phyloP scores from a whole-genome alignment of 2,329 filamentous ascomycete species.

The Orbilia brochopaga region DNA sequence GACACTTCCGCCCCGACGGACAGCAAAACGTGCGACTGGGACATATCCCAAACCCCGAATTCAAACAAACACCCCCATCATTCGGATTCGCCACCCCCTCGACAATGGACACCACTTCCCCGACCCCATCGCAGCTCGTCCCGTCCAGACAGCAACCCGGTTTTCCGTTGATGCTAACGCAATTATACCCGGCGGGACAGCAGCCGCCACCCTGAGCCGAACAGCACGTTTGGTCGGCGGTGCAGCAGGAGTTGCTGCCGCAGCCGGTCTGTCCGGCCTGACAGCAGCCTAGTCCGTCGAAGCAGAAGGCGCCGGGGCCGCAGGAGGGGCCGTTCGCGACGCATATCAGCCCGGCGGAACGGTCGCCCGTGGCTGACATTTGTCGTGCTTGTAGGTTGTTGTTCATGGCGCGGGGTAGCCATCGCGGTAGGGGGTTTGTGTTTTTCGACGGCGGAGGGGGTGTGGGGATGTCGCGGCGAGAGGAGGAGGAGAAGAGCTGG shows the following conservation, averaged over 20 bases:
- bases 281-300: constrained; percentile 42
- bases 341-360: constrained; percentile 32
- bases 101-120: constrained; percentile 33
- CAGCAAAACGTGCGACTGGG: constrained; percentile 48
- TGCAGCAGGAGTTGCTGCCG: constrained; percentile 41
- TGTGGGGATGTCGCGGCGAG: constrained; percentile 22
- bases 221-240: constrained; percentile 34
- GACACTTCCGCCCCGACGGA: constrained; percentile 39
- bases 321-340: constrained; percentile 30
- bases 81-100: constrained; percentile 43
- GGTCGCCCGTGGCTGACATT: constrained; percentile 14
- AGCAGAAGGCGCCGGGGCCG: constrained; percentile 36
- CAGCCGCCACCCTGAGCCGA: constrained; percentile 26
- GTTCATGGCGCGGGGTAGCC: constrained; percentile 35
- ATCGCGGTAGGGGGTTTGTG: constrained; percentile 39
- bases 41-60: constrained; percentile 43
- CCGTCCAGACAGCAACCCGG: constrained; percentile 39
- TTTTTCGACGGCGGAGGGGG: constrained; percentile 12
- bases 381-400: constrained; percentile 30
- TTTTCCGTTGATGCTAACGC: constrained; percentile 27
- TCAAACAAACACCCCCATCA: constrained; percentile 27
- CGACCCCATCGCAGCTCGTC: constrained; percentile 16
- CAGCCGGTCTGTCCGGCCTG: constrained; percentile 30
- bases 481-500: constrained; percentile 7
- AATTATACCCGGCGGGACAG: constrained; percentile 42